phyloP scores from a whole-genome alignment of 257 asterid species.

The Voacanga thouarsii region DNA sequence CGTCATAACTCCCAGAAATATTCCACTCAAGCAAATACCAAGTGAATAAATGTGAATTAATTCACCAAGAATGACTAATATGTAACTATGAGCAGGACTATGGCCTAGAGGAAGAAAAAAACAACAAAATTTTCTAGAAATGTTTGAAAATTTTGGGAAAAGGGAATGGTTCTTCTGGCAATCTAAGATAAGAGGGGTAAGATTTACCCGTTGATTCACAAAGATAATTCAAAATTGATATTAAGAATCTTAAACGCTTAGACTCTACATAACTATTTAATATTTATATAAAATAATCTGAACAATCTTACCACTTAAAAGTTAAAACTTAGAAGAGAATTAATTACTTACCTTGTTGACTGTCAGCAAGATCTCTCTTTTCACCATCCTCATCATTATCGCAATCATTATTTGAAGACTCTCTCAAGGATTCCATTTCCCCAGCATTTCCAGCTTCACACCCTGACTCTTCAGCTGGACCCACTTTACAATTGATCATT shows the following conservation, averaged over 20 bases:
- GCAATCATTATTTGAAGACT: conserved; percentile 27
- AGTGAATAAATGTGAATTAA: not conserved
- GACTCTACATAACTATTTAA: not conserved
- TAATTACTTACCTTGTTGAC: conserved; percentile 51
- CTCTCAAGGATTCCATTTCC: conserved; percentile 25
- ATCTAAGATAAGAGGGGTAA: not conserved
- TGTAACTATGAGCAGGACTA: not conserved
- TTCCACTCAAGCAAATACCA: not conserved
- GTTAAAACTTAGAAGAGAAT: not conserved
- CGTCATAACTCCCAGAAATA: not conserved
- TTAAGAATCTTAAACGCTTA: not conserved
- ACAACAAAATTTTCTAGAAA: not conserved
- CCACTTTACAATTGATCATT: conserved; percentile 20
- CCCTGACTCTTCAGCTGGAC: conserved; percentile 27
- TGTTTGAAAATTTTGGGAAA: not conserved
- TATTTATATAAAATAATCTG: not conserved
- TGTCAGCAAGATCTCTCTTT: conserved; percentile 26
- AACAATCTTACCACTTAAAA: not conserved
- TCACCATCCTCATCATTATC: conserved; percentile 31
- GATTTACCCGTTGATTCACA: not conserved
- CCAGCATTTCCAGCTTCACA: conserved; percentile 8
- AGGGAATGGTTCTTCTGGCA: not conserved
- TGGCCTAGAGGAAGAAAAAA: not conserved
- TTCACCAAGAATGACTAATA: not conserved
- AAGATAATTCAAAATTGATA: not conserved